phyloP scores from a whole-genome alignment of 306 rosid genomes.

The Chamaecrista fasciculata region DNA sequence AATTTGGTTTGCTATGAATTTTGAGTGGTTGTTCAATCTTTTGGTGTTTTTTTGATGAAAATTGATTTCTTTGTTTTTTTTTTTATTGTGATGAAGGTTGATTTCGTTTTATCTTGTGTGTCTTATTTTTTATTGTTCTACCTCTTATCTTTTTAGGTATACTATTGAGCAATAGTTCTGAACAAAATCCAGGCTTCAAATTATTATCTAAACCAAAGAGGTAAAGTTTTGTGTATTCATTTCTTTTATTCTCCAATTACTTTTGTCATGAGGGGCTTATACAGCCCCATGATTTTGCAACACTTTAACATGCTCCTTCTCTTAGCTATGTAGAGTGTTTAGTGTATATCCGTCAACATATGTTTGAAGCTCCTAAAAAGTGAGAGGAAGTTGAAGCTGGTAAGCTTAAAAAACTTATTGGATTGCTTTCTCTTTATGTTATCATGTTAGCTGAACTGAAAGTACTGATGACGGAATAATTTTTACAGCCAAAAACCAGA shows the following conservation, averaged over 20 bases:
- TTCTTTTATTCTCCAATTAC: neutral
- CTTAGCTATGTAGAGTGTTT: constrained; percentile 61
- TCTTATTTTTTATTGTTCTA: no score
- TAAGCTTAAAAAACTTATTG: constrained; percentile 28
- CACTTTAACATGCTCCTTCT: constrained; percentile 4
- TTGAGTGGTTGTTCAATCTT: no score
- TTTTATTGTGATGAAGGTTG: no score
- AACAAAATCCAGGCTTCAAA: no score
- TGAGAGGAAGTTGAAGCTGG: constrained; percentile 87
- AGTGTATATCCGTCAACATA: constrained; percentile 71
- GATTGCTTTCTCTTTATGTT: neutral
- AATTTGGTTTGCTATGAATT: no score
- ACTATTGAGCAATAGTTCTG: no score
- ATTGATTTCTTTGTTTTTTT: no score
- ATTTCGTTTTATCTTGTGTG: no score
- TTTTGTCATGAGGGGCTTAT: neutral
- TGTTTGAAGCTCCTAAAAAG: constrained; percentile 90
- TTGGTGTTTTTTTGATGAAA: no score
- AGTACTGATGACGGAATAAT: constrained; percentile 18
- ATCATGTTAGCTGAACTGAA: neutral
- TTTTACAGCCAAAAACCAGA: constrained; percentile 74
- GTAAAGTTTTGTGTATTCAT: no score
- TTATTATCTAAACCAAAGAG: no score
- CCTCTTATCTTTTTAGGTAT: no score
- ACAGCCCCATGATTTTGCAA: neutral